Evolutionary conservation across 306 rosid genomes (phyloP).

Genomic region (Lithocarpus polystachyus): DNA sequence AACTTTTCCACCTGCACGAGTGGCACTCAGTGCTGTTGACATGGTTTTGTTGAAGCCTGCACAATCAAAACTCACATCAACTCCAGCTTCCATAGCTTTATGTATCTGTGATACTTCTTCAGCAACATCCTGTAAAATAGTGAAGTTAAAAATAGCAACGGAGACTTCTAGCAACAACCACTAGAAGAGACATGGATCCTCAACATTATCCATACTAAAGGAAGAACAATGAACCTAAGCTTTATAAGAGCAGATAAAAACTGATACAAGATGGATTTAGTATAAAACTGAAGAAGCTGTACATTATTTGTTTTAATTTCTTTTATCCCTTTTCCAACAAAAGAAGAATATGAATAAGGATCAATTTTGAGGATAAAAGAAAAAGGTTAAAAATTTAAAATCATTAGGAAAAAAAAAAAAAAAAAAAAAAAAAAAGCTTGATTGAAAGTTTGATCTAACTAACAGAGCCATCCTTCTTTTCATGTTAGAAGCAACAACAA

Average conservation of each 20-base stretch:
- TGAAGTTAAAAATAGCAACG: constrained; percentile 6
- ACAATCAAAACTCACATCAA: constrained; percentile 79
- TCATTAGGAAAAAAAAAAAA: background rate
- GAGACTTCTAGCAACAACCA: background rate
- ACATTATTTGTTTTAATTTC: background rate
- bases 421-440: background rate
- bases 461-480: background rate
- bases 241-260: background rate
- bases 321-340: background rate
- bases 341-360: background rate
- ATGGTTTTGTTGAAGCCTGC: constrained; percentile 86
- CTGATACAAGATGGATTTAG: background rate
- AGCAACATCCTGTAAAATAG: constrained; percentile 49
- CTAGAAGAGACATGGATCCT: background rate
- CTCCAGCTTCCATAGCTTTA: constrained; percentile 48
- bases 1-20: constrained; percentile 77
- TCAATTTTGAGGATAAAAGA: background rate
- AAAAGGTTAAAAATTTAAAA: background rate
- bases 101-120: constrained; percentile 61
- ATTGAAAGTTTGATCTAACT: background rate
- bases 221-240: constrained; percentile 10
- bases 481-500: background rate
- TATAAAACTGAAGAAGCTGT: background rate
- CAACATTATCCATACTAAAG: background rate
- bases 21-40: constrained; percentile 78